Evolutionary conservation across 2,329 filamentous ascomycete genomes (phyloP), one percentile per base, ranked within the genome.

Genomic region (Cyphellophora europaea): DNA sequence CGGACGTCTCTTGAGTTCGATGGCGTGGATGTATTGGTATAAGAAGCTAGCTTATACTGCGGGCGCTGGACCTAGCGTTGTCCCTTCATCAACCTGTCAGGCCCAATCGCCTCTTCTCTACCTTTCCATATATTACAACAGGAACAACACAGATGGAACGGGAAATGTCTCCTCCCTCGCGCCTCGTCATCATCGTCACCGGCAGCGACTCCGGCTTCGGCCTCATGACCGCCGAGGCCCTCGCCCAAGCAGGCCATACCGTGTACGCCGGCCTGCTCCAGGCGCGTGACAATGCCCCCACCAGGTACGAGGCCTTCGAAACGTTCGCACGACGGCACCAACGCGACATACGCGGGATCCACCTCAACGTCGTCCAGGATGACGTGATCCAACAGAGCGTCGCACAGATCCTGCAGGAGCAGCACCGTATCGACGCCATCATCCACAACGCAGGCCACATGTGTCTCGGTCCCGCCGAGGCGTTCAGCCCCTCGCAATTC

Each of bases 381-480:
- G 33, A 30, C 4, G 34, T 29, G n/a, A 37, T 48, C 14, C 30
- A 30, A 10, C 17, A n/a, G n/a, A 38, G 37, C 11, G 35, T 48
- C 16, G 23, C 33, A 11, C 14, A 36, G 23, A 32, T 48, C 33
- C 31, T 48, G 11, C 31, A 36, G 13, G 36, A 43, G 18, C 28
- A 34, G n/a, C 36, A 38, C n/a, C 15, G 19, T 5, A 42, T 48
- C n/a, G 45, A 47, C 34, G 35, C 36, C 8, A 18, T 48, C 6
- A 30, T 48, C 8, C 45, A 47, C 38, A 48, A 48, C 30, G 44
- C 45, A 5, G 45, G 38, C 13, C 41, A 44, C 27, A 42, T 44
- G 32, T 30, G 15, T 18, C 38, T 31, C n/a, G 43, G 44, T 4
- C 44, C 44, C 10, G 29, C 43, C 11, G 41, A 48, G 23, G 35